These are phyloP conservation scores for Leccinum fallax DNA, from an alignment of 1,284 basidiomycete genomes.

Conservation along the genomic window DNA sequence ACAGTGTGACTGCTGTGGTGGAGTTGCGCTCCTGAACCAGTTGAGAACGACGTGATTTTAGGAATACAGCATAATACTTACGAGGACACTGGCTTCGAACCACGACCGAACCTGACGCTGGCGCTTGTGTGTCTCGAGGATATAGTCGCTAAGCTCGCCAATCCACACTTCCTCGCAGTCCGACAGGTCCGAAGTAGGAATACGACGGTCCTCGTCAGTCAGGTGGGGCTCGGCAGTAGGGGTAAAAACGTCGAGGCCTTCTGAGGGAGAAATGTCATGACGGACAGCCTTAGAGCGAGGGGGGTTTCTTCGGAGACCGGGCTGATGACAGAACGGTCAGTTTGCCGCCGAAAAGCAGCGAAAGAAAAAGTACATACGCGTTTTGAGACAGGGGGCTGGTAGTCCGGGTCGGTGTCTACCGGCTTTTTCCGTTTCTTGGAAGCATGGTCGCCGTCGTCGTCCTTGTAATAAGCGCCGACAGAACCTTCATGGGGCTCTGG, in stretches of 20 bases:
- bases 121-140: conserved; percentile 69
- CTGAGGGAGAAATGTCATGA: conserved; percentile 40
- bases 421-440: conserved; percentile 56
- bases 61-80: conserved; percentile 38
- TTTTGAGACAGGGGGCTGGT: conserved; percentile 52
- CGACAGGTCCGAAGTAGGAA: conserved; percentile 72
- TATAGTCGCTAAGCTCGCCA: conserved; percentile 65
- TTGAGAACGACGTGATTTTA: conserved; percentile 10
- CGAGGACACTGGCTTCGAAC: conserved; percentile 65
- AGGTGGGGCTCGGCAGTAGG: conserved; percentile 38
- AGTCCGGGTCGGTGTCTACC: conserved; percentile 52
- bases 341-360: background rate
- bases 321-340: conserved; percentile 26
- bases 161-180: conserved; percentile 77
- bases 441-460: conserved; percentile 43
- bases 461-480: conserved; percentile 37
- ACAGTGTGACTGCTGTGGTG: conserved; percentile 58
- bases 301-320: conserved; percentile 43
- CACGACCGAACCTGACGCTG: conserved; percentile 69
- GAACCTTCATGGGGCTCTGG: conserved; percentile 32
- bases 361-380: conserved; percentile 47
- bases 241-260: conserved; percentile 37
- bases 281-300: conserved; percentile 44
- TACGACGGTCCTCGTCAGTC: conserved; percentile 50
- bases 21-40: conserved; percentile 63